Base-by-base conservation (phyloP, 2,329 filamentous ascomycete species). In the Fusarium incarnatum region DNA sequence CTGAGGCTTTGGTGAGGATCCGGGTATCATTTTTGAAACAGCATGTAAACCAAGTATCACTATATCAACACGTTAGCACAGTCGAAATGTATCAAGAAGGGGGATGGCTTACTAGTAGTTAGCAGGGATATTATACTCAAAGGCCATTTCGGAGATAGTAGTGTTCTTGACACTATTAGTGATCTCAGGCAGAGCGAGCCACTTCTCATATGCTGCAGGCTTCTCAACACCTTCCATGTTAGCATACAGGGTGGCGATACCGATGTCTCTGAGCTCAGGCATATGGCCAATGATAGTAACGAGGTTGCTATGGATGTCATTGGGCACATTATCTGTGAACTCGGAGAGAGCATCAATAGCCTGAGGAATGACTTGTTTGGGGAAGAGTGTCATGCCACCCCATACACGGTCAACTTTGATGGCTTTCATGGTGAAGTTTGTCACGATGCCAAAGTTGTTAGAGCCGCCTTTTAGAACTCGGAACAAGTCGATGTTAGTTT, bases 361-460 rank as follows among this genome's bases (percentile, higher is more conserved):
- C 8, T 25, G 45, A 8, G 68, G 56, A 9, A 68, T 71, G 2
- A 37, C 42, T 8, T 71, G 54, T 13, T 71, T 68, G 4, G 67
- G 64, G 40, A 66, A 57, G 13, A 63, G 45, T 2, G 62, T 48
- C 64, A 72, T 72, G n/a, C 69, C 69, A 12, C 65, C 68, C 66
- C 70, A 72, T 34, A 72, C 47, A 11, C 40, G 45, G 13, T 60
- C 62, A 20, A 27, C 37, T 22, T 56, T 52, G 23, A 78, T 79
- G 1, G 73, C 72, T 10, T 67, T 58, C 59, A 77, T 56, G 55
- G 77, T 71, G 62, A 77, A 75, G 15, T 72, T 55, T 9, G 78
- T 80, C 5, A 76, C 67, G 53, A 79, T 27, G 2, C 60, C 58
- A 12, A 64, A 56, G 15, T 63, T 63, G 5, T 40, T 64, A 0